Evolutionary conservation across 768 basidiomycete species (phyloP), one percentile per base, ranked within the genome.

Genomic region (Agaricus sinodeliciosus): DNA sequence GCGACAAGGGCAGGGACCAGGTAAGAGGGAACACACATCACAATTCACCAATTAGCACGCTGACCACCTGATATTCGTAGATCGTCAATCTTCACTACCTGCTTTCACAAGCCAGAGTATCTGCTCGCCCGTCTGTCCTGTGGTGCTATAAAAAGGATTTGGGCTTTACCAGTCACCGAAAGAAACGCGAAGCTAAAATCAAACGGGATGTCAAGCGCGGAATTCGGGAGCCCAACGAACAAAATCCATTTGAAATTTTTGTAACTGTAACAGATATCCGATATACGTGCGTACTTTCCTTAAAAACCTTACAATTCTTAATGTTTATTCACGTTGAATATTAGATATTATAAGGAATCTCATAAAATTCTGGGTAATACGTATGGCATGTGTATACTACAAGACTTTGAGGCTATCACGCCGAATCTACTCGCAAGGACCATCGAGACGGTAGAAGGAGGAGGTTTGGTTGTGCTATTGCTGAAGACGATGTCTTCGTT

Each of bases 141-240:
- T 99, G 96, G 96, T 96, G 94, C 61, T 99, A 99, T 77, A 98
- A 96, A 72, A 98, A 97, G 65, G 94, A 98, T 36, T 76, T 99
- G 0, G 95, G 94, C 0, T 99, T 99, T 63, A 94, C 93, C 8
- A 94, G 81, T 58, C 94, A 98, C 70, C 87, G 95, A 27, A 98
- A 96, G 72, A 96, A 97, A 68, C 81, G 94, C 46, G 95, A 98
- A 68, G 89, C 86, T 26, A 98, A 94, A 72, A 93, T 97, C 59
- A 98, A 96, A 67, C 78, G 92, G 49, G 94, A 99, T 65, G 85
- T 96, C 27, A 98, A 96, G 69, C 82, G 92, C 11, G 95, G 95
- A 4, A 81, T 93, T 31, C 80, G 96, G 22, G 95, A 99, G 62
- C 82, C 87, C 2, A 94, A 96, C 64, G 94, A 99, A 54, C 90